Evolutionary conservation across 192 early-diverging fungal species (phyloP).

Genomic region (Kappamyces sp.): DNA sequence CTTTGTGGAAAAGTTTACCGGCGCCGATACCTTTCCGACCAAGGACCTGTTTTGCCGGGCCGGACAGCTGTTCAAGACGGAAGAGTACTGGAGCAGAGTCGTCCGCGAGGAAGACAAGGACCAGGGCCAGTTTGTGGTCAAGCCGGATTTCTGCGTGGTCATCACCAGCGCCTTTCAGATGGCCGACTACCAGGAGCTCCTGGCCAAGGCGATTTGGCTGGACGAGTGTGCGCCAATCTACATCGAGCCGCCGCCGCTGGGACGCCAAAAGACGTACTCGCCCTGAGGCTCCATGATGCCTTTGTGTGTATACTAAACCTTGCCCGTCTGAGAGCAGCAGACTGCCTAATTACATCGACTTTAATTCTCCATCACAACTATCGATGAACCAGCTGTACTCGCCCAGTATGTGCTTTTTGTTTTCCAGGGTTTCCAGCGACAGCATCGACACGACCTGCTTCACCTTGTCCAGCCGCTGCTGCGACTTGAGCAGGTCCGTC

Average conservation of each 20-base stretch:
- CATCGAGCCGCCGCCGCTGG: slow-evolving; percentile 11
- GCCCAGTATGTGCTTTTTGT: slow-evolving; percentile 2
- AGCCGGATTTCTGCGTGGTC: slow-evolving; percentile 26
- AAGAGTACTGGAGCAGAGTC: slow-evolving; percentile 17
- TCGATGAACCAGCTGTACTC: slow-evolving; percentile 9
- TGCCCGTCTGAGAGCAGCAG: too few relatives aligned
- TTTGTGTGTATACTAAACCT: too few relatives aligned
- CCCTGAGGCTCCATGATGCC: not conserved
- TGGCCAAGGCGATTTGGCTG: slow-evolving; percentile 17
- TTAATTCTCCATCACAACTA: not conserved
- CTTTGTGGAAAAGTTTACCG: slow-evolving; percentile 26
- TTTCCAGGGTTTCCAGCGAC: slow-evolving; percentile 17
- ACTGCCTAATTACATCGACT: not conserved
- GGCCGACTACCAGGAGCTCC: slow-evolving; percentile 35
- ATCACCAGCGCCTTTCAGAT: slow-evolving; percentile 26
- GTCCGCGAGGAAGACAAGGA: slow-evolving; percentile 21
- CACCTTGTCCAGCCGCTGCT: slow-evolving; percentile 31
- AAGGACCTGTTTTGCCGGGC: slow-evolving; percentile 16
- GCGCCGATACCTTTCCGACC: slow-evolving; percentile 19
- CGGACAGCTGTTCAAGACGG: slow-evolving; percentile 15
- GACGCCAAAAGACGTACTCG: not conserved
- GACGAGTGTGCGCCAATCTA: slow-evolving; percentile 22
- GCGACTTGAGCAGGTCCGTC: slow-evolving; percentile 27
- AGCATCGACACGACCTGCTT: slow-evolving; percentile 31
- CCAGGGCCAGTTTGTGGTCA: slow-evolving; percentile 21